Evolutionary conservation across 306 rosid species (phyloP), one percentile per base, ranked within the genome.

Genomic region (Pterocarpus macrocarpus): DNA sequence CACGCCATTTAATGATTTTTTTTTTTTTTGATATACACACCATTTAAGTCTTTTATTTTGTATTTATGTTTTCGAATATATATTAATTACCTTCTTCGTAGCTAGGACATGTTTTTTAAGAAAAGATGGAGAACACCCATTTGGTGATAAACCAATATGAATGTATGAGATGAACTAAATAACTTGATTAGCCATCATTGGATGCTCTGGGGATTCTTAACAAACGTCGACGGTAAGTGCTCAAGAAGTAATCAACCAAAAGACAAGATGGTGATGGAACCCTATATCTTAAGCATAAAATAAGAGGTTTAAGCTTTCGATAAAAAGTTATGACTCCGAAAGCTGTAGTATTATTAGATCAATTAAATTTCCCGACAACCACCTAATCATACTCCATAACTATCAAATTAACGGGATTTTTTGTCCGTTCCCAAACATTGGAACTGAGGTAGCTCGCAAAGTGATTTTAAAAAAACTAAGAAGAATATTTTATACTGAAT

Each of bases 171-270:
- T 3, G 15, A 2, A 47, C 53, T 2, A 47, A 47, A 47, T 22
- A 17, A 8, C 34, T 1, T 17, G 69, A 75, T 33, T 33, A 64
- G 33, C 58, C 80, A 74, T 82, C 81, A 75, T 75, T 47, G 85
- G 85, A 82, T 82, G 72, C 85, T 75, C 66, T 13, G 49, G 75
- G 84, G 32, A 73, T 73, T 81, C 67, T 33, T 64, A 53, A 32
- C 15, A 35, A 55, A 8, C 49, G 30, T 38, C 22, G 16, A 49
- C 68, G 66, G 72, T n/a, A 33, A 55, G 63, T 45, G 77, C 77
- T 36, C 78, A 61, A 11, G n/a, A 43, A 22, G 28, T 22, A 1
- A 43, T 43, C 1, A 43, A 43, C 10, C 47, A 43, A 50, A 14
- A 16, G 57, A 50, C 57, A 50, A 50, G 57, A 50, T 50, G 57